Conservation (phyloP, 1,284 basidiomycete species). For the Puccinia novopanici region DNA sequence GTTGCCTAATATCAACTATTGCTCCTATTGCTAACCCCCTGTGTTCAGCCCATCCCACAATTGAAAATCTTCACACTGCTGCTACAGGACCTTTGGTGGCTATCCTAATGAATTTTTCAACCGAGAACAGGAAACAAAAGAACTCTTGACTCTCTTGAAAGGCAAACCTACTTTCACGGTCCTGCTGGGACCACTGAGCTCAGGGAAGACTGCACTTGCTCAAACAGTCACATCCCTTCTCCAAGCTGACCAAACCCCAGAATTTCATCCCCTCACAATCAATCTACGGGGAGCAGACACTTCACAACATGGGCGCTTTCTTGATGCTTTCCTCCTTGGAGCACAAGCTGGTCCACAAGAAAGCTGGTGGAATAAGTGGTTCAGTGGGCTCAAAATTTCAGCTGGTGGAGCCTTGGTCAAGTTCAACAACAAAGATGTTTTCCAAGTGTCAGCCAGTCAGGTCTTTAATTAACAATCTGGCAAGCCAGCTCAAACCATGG, state of each 20-base stretch:
- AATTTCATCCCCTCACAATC: not conserved
- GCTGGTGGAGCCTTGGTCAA: not conserved
- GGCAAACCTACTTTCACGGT: not conserved
- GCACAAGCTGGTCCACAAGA: not conserved
- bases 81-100: too few relatives aligned
- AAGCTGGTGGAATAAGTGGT: not conserved
- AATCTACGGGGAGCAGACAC: not conserved
- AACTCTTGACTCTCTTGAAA: not conserved
- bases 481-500: not conserved
- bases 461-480: not conserved
- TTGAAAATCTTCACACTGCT: too few relatives aligned
- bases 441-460: not conserved
- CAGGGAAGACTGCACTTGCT: not conserved
- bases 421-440: not conserved
- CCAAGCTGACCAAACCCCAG: not conserved
- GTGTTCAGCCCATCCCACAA: too few relatives aligned
- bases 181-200: too few relatives aligned
- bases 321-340: not conserved
- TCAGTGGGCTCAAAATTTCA: not conserved
- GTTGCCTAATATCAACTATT: too few relatives aligned
- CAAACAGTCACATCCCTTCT: not conserved
- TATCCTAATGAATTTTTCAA: too few relatives aligned
- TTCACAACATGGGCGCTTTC: not conserved
- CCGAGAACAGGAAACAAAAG: too few relatives aligned
- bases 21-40: too few relatives aligned